Evolutionary conservation across 768 basidiomycete species (phyloP), one percentile per base, ranked within the genome.

Genomic region (Calvatia gigantea): DNA sequence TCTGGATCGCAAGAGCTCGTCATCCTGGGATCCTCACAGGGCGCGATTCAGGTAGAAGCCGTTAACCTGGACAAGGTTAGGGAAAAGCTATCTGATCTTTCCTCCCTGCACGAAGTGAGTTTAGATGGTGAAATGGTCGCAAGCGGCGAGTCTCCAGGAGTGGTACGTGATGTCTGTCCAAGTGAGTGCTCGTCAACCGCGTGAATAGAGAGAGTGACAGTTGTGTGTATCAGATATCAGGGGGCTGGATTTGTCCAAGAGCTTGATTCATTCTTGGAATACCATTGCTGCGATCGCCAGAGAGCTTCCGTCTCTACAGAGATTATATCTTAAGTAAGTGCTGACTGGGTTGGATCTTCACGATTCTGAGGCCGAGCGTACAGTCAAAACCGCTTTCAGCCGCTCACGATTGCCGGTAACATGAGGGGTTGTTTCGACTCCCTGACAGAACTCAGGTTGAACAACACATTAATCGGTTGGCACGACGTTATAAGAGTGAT

Each of bases 1-100:
- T 70, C 75, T 9, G 66, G 66, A 38, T 70, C 77, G 33, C 75
- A 76, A 49, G 89, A 94, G 68, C 82, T 70, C 23, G 78, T 92
- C 41, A 60, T 85, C 9, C 75, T 96, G 25, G 93, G 93, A 27
- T 91, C 91, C 1, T 95, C 94, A 21, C 79, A 82, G 48, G 89
- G 90, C 27, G 76, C 82, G 3, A 94, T 98, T 60, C 75, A 87
- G 60, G 91, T 98, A 11, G 89, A 95, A 68, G 93, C 91, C 3
- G 89, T 94, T 3, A 79, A 83, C 42, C 73, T 97, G 25, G 86
- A 91, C 64, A 91, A 86, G 66, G 83, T 97, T 54, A 79, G 88
- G 63, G 71, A 73, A 25, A 88, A 87, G 43, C 77, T 96, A 25
- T 74, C 86, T 4, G 73, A 82, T 51, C 70, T 98, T 17, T 77